A percentile compares a stretch with the other conserved stretches of the same genome.
Conservation (phyloP, 1,139 yeast species). For the Taphrina sp. region DNA sequence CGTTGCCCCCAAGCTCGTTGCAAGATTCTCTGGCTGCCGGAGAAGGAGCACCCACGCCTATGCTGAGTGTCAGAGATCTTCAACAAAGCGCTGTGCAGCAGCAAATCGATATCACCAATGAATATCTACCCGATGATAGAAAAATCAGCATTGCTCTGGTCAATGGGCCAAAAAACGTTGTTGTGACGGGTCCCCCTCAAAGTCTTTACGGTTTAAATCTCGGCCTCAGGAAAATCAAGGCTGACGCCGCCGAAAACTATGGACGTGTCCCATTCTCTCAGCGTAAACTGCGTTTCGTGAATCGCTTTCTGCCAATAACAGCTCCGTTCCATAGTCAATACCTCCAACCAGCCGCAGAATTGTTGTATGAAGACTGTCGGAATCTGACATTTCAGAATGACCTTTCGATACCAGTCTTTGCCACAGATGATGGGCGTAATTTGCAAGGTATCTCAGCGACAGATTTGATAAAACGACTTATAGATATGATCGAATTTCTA, state of each 20-base stretch:
- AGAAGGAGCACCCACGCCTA: constrained; percentile 96
- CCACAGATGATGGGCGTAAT: constrained; percentile 82
- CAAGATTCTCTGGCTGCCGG: constrained; percentile 91
- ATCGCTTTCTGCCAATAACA: constrained; percentile 90
- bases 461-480: constrained; percentile 60
- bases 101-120: constrained; percentile 81
- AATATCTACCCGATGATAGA: constrained; percentile 87
- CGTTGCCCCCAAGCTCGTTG: constrained; percentile 88
- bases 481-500: constrained; percentile 77
- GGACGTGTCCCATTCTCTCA: constrained; percentile 89
- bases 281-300: constrained; percentile 88
- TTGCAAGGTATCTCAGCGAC: constrained; percentile 50
- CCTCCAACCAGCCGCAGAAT: constrained; percentile 65
- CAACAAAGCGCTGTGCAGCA: constrained; percentile 72
- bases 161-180: constrained; percentile 94
- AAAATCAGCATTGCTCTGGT: constrained; percentile 86
- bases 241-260: constrained; percentile 91
- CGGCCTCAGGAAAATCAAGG: constrained; percentile 88
- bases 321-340: constrained; percentile 96
- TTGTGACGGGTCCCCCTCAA: constrained; percentile 97
- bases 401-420: constrained; percentile 82
- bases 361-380: constrained; percentile 57
- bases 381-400: constrained; percentile 57
- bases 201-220: constrained; percentile 95
- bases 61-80: constrained; percentile 90